phyloP scores from a whole-genome alignment of 2,329 filamentous ascomycete species.

The Mollisiaceae sp. region DNA sequence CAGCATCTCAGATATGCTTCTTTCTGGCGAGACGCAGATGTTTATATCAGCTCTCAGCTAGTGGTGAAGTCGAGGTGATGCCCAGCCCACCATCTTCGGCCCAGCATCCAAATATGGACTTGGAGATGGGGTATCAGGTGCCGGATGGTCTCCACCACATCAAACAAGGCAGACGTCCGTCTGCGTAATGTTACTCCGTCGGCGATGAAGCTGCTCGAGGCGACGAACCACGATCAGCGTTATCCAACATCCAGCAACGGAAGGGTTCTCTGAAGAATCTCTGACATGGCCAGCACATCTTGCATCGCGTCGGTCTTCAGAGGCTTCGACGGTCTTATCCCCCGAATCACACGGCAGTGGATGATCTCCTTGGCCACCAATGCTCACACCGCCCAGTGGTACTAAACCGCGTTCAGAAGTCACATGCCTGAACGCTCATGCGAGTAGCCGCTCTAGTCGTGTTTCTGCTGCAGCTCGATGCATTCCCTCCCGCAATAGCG shows the following conservation, averaged over 20 bases:
- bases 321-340: neutral
- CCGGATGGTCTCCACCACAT: neutral
- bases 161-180: neutral
- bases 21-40: conserved; percentile 5
- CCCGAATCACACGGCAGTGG: neutral
- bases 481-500: conserved; percentile 39
- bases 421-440: conserved; percentile 38
- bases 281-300: conserved; percentile 33
- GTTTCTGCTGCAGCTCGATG: conserved; percentile 31
- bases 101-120: neutral
- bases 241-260: conserved; percentile 14
- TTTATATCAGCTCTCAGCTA: neutral
- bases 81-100: neutral
- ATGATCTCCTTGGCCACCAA: conserved; percentile 9
- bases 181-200: too few species aligned
- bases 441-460: conserved; percentile 38
- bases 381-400: conserved; percentile 30
- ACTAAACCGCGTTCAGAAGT: conserved; percentile 28
- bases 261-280: neutral
- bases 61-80: neutral
- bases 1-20: conserved; percentile 2
- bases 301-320: conserved; percentile 22
- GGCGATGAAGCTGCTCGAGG: neutral
- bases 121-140: neutral
- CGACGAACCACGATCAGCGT: conserved; percentile 24